Conservation (phyloP, 1,284 basidiomycete species). For the Irpex sp. region DNA sequence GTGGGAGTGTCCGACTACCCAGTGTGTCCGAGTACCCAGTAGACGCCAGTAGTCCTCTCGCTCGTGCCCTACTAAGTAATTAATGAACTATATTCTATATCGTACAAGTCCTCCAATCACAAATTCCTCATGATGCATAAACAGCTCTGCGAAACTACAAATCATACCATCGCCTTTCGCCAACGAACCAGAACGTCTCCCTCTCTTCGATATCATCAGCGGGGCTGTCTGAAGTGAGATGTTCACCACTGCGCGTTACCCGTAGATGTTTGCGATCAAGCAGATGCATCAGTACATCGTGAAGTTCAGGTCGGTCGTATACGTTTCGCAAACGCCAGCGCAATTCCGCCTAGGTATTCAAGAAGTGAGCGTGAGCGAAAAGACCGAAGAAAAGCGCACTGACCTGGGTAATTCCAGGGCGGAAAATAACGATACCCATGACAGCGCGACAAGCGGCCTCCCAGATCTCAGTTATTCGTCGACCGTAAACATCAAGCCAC, state of each 20-base stretch:
- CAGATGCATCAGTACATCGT: conserved; percentile 60
- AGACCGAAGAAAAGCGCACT: conserved; percentile 18
- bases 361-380: conserved; percentile 2
- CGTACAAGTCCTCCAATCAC: too few relatives aligned
- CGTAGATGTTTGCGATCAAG: conserved; percentile 23
- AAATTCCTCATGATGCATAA: too few relatives aligned
- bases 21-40: too few relatives aligned
- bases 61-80: too few relatives aligned
- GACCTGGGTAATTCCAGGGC: conserved; percentile 76
- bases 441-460: conserved; percentile 66
- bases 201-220: conserved; percentile 51
- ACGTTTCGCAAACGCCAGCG: conserved; percentile 61
- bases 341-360: conserved; percentile 50
- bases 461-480: conserved; percentile 63
- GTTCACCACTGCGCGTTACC: background rate
- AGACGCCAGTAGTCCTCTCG: too few relatives aligned
- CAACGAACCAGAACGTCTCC: conserved; percentile 42
- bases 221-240: conserved; percentile 11
- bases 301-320: conserved; percentile 75
- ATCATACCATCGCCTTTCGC: conserved; percentile 53
- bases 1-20: too few relatives aligned
- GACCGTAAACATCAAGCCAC: conserved; percentile 75
- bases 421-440: conserved; percentile 58
- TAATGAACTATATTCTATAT: too few relatives aligned
- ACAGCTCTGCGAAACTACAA: conserved; percentile 13